Evolutionary conservation across 2,329 filamentous ascomycete species (phyloP), one percentile per base, ranked within the genome.

Genomic region (Talaromyces albobiverticillius): DNA sequence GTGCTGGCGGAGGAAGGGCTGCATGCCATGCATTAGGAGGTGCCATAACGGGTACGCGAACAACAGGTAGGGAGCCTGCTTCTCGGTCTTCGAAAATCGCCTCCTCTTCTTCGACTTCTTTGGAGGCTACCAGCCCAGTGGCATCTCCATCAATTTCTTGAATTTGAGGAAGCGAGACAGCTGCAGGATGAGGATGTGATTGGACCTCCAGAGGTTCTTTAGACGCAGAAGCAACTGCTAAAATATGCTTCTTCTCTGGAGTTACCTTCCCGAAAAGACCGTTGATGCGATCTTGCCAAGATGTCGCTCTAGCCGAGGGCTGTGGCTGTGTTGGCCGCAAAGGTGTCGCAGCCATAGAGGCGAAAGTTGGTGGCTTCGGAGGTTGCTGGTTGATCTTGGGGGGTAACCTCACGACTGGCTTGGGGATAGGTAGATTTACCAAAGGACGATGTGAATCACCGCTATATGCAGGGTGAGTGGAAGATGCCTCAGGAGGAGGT

Each of bases 201-300:
- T 78, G 69, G 52, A 87, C 80, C 54, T 89, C 85, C 59, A 86
- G 79, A 46, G 80, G 82, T 63, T 75, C 84, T 67, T 86, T 87
- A 61, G 84, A 89, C 20, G 85, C 82, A 46, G 86, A 84, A 57
- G 87, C 81, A 36, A 89, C 81, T 47, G 82, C 80, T 53, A 87
- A 66, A 53, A 76, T 73, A 65, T 67, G 77, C 55, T 81, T 78
- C 62, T 80, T 84, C 43, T 79, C 77, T 23, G 51, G 18, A 6
- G 67, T 59, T 13, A 67, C 66, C 66, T 88, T 91, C n/a, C 84
- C 83, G 61, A 86, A 78, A 42, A 96, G 80, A 43, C 81, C 86
- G 69, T 95, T 91, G 69, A 96, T 91, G 63, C 85, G 85, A 62
- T 88, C 86, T 69, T 95, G 90, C 91, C 91, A 93, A 7, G 73